phyloP scores from a whole-genome alignment of 371 early-diverging fungal species.

The Lichtheimia ramosa region DNA sequence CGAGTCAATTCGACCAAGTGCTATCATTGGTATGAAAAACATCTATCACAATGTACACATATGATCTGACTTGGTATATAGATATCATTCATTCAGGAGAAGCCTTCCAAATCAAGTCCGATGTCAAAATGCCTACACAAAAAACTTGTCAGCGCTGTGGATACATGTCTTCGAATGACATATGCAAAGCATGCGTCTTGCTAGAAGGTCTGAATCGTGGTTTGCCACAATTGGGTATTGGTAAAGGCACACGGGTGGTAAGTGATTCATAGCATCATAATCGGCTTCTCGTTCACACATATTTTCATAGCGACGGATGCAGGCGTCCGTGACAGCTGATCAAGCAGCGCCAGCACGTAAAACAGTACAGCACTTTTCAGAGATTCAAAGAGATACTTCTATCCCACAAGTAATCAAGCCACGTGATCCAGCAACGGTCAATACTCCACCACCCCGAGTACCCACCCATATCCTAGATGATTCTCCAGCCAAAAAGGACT shows the following conservation, averaged over 20 bases:
- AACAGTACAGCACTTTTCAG: conserved; percentile 39
- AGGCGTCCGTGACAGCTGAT: conserved; percentile 13
- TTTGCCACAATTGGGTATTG: conserved; percentile 68
- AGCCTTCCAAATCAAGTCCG: conserved; percentile 73
- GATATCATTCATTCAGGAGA: conserved; percentile 97
- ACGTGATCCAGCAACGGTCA: conserved; percentile 32
- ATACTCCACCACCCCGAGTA: conserved; percentile 47
- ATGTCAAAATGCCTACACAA: conserved; percentile 69
- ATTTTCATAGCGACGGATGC: conserved; percentile 23
- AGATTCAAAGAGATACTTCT: conserved; percentile 41
- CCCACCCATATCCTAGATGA: conserved; percentile 34
- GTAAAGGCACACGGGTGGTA: conserved; percentile 48
- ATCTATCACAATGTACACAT: neutral
- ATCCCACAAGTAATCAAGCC: conserved; percentile 30
- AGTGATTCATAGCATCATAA: conserved; percentile 1
- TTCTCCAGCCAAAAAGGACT: conserved; percentile 29
- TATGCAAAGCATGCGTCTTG: conserved; percentile 95
- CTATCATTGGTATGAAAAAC: conserved; percentile 78
- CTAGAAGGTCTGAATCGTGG: conserved; percentile 93
- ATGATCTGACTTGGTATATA: conserved; percentile 8
- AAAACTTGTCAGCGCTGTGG: conserved; percentile 89
- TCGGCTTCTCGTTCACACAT: neutral
- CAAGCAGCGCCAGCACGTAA: conserved; percentile 4
- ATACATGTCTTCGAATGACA: conserved; percentile 87
- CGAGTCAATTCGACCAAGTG: conserved; percentile 89